Evolutionary conservation across 1,284 basidiomycete species (phyloP), one percentile per base, ranked within the genome.

Genomic region (Neotropicomus parvogracilis): DNA sequence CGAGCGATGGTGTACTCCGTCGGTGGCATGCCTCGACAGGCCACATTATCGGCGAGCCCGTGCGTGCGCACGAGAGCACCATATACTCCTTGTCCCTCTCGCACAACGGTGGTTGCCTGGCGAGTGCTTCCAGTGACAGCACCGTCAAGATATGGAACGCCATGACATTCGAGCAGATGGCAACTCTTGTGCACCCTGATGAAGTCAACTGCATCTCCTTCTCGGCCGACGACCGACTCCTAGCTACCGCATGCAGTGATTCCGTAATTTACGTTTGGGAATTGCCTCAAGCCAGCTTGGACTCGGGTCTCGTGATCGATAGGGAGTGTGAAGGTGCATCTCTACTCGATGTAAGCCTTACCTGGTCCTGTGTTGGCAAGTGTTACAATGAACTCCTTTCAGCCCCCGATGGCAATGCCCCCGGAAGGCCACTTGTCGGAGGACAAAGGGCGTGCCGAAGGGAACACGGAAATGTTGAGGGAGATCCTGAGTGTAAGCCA

Each of bases 111-210:
- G 36, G 40, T 26, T 64, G 36, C 44, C 29, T 63, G 16, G 64
- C 64, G 0, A 68, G 56, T 24, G 64, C 59, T 16, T 69, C 67
- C 24, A 51, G 46, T 24, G 65, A 68, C 36, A 36, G 16, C 20
- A 66, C 60, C 11, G 54, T 65, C 45, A 68, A 63, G 29, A 47
- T 67, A 53, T 65, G 66, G 63, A 63, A 65, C 9, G 40, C 59
- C 37, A 53, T 36, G 3, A 66, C 62, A 4, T 48, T 64, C 9
- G 52, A 66, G 24, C 59, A 53, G 37, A 43, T 65, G 38, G 63
- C 59, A 13, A 46, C 42, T 21, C 37, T 62, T 24, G 36, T 27
- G 28, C 61, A 67, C 29, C 49, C 52, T 8, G 39, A 64, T 14
- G 49, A 53, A 39, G 57, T 66, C 37, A 53, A 60, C 19, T 66